Conservation (phyloP, 2,329 filamentous ascomycete genomes). For the Hymenoscyphus fructigenus region DNA sequence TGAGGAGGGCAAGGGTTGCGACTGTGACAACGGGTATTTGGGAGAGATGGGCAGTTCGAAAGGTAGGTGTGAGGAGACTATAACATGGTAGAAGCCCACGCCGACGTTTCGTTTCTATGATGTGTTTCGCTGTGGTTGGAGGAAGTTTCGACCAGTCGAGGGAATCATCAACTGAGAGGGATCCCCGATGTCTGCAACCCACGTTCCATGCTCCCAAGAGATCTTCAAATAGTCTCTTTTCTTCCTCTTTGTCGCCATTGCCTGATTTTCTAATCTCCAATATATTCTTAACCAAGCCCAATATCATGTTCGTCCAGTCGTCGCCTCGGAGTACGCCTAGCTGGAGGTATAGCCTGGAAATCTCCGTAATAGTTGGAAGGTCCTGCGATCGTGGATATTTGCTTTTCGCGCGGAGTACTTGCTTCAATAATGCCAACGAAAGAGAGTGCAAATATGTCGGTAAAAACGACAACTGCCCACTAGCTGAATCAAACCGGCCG, state of each 20-base stretch:
- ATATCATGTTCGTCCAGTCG: constrained; percentile 33
- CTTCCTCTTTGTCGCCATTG: constrained; percentile 4
- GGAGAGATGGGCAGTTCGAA: constrained; percentile 15
- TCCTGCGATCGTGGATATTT: constrained; percentile 22
- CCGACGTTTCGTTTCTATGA: constrained; percentile 14
- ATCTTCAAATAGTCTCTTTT: constrained; percentile 26
- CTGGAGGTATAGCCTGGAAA: constrained; percentile 28
- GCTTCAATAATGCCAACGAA: constrained; percentile 22
- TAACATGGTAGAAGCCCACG: constrained; percentile 22
- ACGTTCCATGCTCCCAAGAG: constrained; percentile 36
- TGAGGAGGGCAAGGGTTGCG: constrained; percentile 31
- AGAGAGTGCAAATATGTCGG: constrained; percentile 24
- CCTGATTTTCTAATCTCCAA: constrained; percentile 15
- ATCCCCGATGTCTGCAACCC: constrained; percentile 24
- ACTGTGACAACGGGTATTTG: constrained; percentile 28
- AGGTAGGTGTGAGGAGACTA: constrained; percentile 24
- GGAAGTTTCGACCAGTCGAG: constrained; percentile 32
- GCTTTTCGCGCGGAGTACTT: constrained; percentile 26
- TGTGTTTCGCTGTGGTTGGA: constrained; percentile 15
- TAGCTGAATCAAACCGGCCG: constrained; percentile 17
- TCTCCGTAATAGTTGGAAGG: constrained; percentile 32
- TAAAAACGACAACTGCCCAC: constrained; percentile 10
- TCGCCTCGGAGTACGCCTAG: constrained; percentile 27
- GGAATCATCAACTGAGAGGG: constrained; percentile 4
- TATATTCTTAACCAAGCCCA: constrained; percentile 25